Percentiles rank a stretch among this genome's conserved stretches.
phyloP scores from a whole-genome alignment of 306 rosid genomes.

The Albizia julibrissin region DNA sequence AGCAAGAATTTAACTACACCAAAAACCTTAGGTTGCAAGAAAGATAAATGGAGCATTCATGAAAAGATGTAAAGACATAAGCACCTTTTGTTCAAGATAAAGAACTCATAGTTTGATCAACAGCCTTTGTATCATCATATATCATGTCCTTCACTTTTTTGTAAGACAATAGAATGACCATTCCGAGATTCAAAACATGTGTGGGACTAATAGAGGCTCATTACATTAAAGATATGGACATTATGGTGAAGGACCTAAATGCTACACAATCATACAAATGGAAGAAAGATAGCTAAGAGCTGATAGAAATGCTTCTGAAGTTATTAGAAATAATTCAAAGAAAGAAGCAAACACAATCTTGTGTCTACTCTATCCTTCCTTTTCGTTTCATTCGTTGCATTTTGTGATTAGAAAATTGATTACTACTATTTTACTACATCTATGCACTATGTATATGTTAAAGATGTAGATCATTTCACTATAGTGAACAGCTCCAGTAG shows the following conservation, averaged over 20 bases:
- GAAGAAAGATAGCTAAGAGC: neutral
- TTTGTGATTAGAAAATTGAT: neutral
- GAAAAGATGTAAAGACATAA: neutral
- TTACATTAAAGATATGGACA: conserved; percentile 1
- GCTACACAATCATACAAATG: neutral
- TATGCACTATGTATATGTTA: neutral
- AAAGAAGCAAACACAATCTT: neutral
- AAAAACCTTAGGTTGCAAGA: neutral
- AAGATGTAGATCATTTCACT: conserved; percentile 6
- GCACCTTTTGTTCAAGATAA: neutral
- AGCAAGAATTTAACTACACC: neutral
- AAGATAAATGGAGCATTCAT: neutral
- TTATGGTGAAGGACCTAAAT: conserved; percentile 6
- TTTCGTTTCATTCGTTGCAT: neutral
- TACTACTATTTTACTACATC: neutral
- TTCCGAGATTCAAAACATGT: neutral
- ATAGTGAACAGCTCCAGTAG: conserved; percentile 25
- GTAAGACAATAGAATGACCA: neutral
- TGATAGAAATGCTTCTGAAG: conserved; percentile 1
- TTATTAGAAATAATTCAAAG: neutral
- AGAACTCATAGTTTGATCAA: neutral
- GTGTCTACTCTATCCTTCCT: neutral
- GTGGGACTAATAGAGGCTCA: neutral
- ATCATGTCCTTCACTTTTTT: neutral
- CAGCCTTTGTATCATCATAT: neutral